phyloP scores from a whole-genome alignment of 2,329 filamentous ascomycete species.

The Aspergillus novoparasiticus region DNA sequence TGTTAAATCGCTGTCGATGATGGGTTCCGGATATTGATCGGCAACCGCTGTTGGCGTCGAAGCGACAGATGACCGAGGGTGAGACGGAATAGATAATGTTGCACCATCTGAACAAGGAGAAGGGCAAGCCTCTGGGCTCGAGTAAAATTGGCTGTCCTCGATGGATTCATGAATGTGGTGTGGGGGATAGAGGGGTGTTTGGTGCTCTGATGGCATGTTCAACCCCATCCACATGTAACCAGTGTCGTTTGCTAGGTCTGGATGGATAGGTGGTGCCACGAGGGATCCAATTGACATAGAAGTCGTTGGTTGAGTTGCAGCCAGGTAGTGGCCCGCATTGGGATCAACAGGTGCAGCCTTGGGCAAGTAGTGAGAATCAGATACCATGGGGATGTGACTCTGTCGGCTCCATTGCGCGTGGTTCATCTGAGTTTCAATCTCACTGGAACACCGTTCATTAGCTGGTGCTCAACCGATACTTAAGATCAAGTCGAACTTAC shows the following conservation, averaged over 20 bases:
- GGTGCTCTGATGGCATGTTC: constrained; percentile 36
- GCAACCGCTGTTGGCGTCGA: constrained; percentile 38
- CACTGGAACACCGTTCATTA: constrained; percentile 23
- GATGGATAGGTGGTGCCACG: constrained; percentile 37
- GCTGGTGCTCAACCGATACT: background rate
- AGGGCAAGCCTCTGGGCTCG: constrained; percentile 47
- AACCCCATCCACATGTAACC: constrained; percentile 40
- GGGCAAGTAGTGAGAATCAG: constrained; percentile 24
- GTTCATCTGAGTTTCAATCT: constrained; percentile 39
- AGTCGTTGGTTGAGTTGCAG: constrained; percentile 30
- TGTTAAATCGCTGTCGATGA: constrained; percentile 35
- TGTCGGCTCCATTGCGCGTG: constrained; percentile 31
- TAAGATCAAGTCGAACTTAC: constrained; percentile 35
- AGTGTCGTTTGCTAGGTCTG: constrained; percentile 35
- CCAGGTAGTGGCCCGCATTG: constrained; percentile 26
- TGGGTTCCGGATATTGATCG: constrained; percentile 37
- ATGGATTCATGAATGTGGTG: constrained; percentile 39
- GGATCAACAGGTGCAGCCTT: constrained; percentile 28
- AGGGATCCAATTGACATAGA: constrained; percentile 42
- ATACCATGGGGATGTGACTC: constrained; percentile 23
- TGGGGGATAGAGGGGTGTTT: constrained; percentile 29
- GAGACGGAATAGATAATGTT: constrained; percentile 34
- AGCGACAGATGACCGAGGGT: constrained; percentile 35
- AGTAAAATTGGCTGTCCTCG: constrained; percentile 47
- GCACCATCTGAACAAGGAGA: constrained; percentile 44